A percentile compares a stretch with the other conserved stretches of the same genome.
These are phyloP conservation scores for Micromonas commoda DNA, from an alignment of 139 green algal species.

Conservation along the genomic window DNA sequence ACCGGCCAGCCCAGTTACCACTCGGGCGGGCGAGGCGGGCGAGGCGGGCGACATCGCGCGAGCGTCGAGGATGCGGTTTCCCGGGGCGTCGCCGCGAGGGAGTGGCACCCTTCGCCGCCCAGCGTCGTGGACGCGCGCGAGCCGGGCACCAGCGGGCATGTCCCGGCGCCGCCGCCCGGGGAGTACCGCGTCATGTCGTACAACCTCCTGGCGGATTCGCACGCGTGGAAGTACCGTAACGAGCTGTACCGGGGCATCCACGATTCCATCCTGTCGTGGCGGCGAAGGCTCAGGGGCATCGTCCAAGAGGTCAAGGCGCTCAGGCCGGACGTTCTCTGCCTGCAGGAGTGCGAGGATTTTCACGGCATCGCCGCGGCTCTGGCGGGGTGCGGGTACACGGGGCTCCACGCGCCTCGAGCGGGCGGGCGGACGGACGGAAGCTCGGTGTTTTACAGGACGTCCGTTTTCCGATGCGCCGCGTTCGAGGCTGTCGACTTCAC, in stretches of 20 bases:
- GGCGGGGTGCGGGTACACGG: slow-evolving; percentile 40
- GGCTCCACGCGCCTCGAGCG: slow-evolving; percentile 38
- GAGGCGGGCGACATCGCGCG: too few species aligned
- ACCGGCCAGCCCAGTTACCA: too few species aligned
- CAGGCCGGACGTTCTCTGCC: slow-evolving; percentile 57
- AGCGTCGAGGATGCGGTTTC: too few species aligned
- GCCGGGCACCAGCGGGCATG: too few species aligned
- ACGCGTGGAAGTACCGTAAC: slow-evolving; percentile 49
- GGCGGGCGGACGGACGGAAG: slow-evolving; percentile 53
- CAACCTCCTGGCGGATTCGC: slow-evolving; percentile 66
- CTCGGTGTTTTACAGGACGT: slow-evolving; percentile 59
- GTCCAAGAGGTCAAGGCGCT: slow-evolving; percentile 30
- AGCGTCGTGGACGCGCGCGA: too few species aligned
- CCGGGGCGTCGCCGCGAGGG: too few species aligned
- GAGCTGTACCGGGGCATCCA: slow-evolving; percentile 57
- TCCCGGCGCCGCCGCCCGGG: not conserved
- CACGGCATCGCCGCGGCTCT: slow-evolving; percentile 47
- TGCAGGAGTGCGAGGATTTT: slow-evolving; percentile 73
- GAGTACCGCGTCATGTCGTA: slow-evolving; percentile 60
- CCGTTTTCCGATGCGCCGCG: not conserved
- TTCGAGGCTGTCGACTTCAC: slow-evolving; percentile 45
- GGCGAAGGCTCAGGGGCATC: slow-evolving; percentile 33
- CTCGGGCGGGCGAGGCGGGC: too few species aligned
- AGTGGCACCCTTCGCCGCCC: too few species aligned
- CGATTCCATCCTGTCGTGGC: slow-evolving; percentile 49